phyloP scores from a whole-genome alignment of 2,329 filamentous ascomycete species.

The Blastomyces emzantsi region DNA sequence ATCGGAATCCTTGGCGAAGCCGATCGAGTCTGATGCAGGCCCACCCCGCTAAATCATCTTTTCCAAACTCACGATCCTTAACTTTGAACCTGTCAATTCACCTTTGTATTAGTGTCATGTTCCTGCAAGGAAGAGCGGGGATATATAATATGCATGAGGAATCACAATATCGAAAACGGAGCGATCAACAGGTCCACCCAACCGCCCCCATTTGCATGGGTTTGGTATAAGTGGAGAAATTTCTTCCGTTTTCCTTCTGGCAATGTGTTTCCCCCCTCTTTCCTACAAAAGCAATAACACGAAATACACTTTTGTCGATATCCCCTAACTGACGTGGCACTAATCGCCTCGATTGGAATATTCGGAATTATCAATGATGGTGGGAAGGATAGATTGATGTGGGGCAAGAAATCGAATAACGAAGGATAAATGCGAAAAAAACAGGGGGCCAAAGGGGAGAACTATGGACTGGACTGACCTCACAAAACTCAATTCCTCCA shows the following conservation, averaged over 20 bases:
- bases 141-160: slow-evolving; percentile 3
- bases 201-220: neutral
- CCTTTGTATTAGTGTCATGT: neutral
- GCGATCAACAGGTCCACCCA: slow-evolving; percentile 3
- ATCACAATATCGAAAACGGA: slow-evolving; percentile 1
- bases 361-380: neutral
- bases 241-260: neutral
- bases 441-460: neutral
- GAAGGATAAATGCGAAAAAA: neutral
- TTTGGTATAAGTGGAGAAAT: neutral
- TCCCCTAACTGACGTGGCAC: slow-evolving; percentile 9
- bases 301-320: slow-evolving; percentile 4
- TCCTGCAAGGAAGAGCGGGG: neutral
- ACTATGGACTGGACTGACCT: slow-evolving; percentile 46
- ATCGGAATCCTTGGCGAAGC: slow-evolving; percentile 63
- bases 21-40: slow-evolving; percentile 79
- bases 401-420: neutral
- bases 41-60: slow-evolving; percentile 77
- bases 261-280: neutral
- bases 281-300: neutral
- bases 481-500: slow-evolving; percentile 63
- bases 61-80: slow-evolving; percentile 73
- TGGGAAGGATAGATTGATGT: neutral
- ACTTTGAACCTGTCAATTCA: slow-evolving; percentile 58
- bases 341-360: neutral